A percentile compares a stretch with the other conserved stretches of the same genome.
Conservation (phyloP, 1,284 basidiomycete genomes). For the Ceratobasidium sp. region DNA sequence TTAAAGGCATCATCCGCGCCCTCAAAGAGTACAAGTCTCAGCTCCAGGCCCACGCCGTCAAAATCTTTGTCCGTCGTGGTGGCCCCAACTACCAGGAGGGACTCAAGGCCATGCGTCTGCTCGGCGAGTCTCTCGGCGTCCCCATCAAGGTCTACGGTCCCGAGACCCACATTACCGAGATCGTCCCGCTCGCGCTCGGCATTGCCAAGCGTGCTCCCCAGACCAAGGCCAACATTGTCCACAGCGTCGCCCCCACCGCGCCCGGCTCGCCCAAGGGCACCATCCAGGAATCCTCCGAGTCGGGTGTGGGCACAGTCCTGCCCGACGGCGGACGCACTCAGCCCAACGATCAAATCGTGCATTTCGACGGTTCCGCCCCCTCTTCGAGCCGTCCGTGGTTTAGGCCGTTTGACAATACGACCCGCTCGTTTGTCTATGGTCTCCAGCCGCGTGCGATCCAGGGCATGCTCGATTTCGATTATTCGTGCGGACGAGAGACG, state of each 20-base stretch:
- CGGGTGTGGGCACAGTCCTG: conserved; percentile 75
- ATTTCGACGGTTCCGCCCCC: conserved; percentile 64
- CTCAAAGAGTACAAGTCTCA: conserved; percentile 92
- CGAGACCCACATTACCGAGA: conserved; percentile 98
- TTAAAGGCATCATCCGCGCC: conserved; percentile 99
- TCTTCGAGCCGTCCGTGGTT: conserved; percentile 69
- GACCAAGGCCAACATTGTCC: conserved; percentile 48
- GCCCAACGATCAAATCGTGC: conserved; percentile 87
- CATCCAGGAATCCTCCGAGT: conserved; percentile 48
- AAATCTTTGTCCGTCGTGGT: conserved; percentile 96
- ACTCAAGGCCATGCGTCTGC: conserved; percentile 97
- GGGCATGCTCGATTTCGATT: conserved; percentile 99
- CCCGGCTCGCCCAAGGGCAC: conserved; percentile 54
- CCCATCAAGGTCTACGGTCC: conserved; percentile 98
- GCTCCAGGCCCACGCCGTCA: conserved; percentile 84
- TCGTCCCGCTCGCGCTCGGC: conserved; percentile 96
- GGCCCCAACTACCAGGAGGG: conserved; percentile 99
- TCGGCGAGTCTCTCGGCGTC: conserved; percentile 96
- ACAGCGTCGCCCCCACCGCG: conserved; percentile 53
- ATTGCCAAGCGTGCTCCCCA: conserved; percentile 59
- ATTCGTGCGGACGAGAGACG: conserved; percentile 91
- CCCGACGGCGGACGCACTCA: conserved; percentile 83
- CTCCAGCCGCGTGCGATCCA: conserved; percentile 99
- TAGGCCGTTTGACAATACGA: conserved; percentile 90
- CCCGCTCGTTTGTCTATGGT: conserved; percentile 96